Percentiles rank a stretch among this genome's conserved stretches.
Evolutionary conservation across 176 grass and related monocot species (phyloP).

Genomic region (Bromus sterilis): DNA sequence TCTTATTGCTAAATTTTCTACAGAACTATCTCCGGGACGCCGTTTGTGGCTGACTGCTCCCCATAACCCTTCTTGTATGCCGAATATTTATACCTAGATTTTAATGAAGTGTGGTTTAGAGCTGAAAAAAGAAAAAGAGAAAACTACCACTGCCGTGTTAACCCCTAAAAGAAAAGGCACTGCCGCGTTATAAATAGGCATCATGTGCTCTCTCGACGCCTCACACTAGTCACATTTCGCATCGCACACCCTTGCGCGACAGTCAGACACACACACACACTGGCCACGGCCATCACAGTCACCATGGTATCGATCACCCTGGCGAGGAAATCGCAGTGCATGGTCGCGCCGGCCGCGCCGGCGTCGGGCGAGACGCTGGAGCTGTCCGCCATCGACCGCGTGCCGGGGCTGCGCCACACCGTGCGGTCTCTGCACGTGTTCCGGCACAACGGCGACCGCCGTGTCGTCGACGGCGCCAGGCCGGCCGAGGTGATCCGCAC

Average conservation of each 20-base stretch:
- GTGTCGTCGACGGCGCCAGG: not conserved
- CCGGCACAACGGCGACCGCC: not conserved
- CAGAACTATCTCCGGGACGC: too few relatives aligned
- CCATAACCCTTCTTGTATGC: too few relatives aligned
- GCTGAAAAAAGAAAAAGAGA: too few relatives aligned
- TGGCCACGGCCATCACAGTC: not conserved
- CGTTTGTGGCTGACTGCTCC: too few relatives aligned
- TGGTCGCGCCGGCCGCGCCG: conserved; percentile 25
- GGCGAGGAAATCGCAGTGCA: conserved; percentile 18
- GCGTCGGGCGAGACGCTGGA: conserved; percentile 7
- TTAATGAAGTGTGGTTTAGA: too few relatives aligned
- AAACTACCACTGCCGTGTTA: too few relatives aligned
- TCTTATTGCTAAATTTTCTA: too few relatives aligned
- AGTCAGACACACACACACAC: not conserved
- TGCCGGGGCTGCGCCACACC: conserved; percentile 46
- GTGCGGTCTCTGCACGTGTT: conserved; percentile 69
- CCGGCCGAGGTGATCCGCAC: conserved; percentile 40
- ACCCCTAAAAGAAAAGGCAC: too few relatives aligned
- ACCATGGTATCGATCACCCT: conserved; percentile 19
- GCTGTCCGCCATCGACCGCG: conserved; percentile 58
- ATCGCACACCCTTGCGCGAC: not conserved
- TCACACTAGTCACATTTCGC: not conserved
- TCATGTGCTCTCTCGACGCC: not conserved
- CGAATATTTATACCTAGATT: too few relatives aligned
- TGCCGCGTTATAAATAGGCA: conserved; percentile 23